These are phyloP conservation scores for Scheffersomyces coipomensis DNA, from an alignment of 805 yeast genomes.

Conservation along the genomic window DNA sequence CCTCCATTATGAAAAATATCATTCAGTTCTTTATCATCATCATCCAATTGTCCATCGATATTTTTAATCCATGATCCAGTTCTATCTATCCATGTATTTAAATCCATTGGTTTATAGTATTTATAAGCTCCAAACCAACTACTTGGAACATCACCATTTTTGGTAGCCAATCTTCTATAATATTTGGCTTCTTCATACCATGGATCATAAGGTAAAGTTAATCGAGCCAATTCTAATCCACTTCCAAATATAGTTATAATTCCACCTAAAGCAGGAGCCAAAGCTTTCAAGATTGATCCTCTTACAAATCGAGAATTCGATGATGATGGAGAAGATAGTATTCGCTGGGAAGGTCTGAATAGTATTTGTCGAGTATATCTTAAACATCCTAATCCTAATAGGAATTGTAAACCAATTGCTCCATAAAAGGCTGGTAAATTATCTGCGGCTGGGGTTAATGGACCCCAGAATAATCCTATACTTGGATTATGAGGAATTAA, in stretches of 20 bases:
- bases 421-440: conserved; percentile 53
- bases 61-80: conserved; percentile 16
- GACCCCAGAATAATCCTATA: conserved; percentile 68
- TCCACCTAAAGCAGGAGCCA: conserved; percentile 32
- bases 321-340: neutral
- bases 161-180: conserved; percentile 50
- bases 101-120: conserved; percentile 51
- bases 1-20: neutral
- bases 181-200: conserved; percentile 67
- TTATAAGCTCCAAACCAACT: conserved; percentile 70
- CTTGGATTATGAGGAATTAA: conserved; percentile 44
- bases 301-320: conserved; percentile 3
- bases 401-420: conserved; percentile 52
- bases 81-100: conserved; percentile 32
- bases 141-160: conserved; percentile 47
- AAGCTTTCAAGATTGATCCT: conserved; percentile 10
- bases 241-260: conserved; percentile 49
- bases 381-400: conserved; percentile 39
- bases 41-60: conserved; percentile 10
- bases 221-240: conserved; percentile 54
- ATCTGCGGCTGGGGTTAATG: conserved; percentile 72
- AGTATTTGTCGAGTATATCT: conserved; percentile 10
- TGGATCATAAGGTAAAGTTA: conserved; percentile 54
- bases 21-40: neutral
- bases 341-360: conserved; percentile 2